A percentile compares a stretch with the other conserved stretches of the same genome.
phyloP scores from a whole-genome alignment of 108 stramenopile genomes.

The Fistulifera solaris region DNA sequence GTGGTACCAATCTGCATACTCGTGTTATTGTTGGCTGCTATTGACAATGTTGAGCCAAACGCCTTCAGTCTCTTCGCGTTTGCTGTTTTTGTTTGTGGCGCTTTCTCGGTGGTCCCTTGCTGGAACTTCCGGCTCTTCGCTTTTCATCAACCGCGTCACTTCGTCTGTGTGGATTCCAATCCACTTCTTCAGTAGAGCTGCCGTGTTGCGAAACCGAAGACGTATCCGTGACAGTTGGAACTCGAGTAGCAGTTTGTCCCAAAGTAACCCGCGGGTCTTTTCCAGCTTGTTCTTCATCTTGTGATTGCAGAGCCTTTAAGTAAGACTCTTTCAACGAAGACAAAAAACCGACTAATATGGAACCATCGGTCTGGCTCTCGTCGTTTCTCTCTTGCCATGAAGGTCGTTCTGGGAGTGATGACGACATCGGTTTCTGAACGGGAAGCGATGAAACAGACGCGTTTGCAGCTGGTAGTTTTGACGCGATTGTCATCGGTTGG shows the following conservation, averaged over 20 bases:
- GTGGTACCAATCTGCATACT: too few species aligned
- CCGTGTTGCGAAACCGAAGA: conserved; percentile 20
- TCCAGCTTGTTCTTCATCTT: not conserved
- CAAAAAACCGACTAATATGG: conserved; percentile 33
- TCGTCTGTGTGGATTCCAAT: conserved; percentile 12
- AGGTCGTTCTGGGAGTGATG: too few species aligned
- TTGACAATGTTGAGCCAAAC: not conserved
- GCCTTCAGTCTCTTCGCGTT: too few species aligned
- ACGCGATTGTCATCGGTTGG: too few species aligned
- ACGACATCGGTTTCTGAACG: too few species aligned
- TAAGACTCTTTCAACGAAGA: conserved; percentile 30
- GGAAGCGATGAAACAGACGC: too few species aligned
- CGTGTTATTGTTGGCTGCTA: not conserved
- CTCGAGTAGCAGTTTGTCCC: not conserved
- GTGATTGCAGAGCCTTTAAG: conserved; percentile 5
- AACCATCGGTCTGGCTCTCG: conserved; percentile 26
- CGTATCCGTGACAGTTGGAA: conserved; percentile 26
- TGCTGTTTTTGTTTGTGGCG: conserved; percentile 20
- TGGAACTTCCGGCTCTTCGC: conserved; percentile 27
- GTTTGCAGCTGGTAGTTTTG: too few species aligned
- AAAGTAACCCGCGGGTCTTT: conserved; percentile 1
- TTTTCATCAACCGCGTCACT: conserved; percentile 28
- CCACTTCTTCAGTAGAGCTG: conserved; percentile 24
- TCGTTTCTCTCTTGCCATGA: not conserved
- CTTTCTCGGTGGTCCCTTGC: conserved; percentile 43